phyloP scores from a whole-genome alignment of 2,329 filamentous ascomycete genomes.

The Botrytis deweyae region DNA sequence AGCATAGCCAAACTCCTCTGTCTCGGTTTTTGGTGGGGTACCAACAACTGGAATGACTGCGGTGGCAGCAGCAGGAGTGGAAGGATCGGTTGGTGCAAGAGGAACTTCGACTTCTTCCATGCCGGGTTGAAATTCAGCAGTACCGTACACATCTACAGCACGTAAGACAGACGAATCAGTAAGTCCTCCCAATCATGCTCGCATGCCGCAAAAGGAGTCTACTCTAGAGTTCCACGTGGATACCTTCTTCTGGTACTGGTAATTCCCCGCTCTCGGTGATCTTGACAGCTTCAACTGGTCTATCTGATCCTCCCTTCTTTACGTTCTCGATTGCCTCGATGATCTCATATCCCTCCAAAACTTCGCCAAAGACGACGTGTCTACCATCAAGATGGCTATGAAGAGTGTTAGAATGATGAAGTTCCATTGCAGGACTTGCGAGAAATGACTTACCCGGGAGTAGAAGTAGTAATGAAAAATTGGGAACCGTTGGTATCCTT shows the following conservation, averaged over 20 bases:
- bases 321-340: slow-evolving; percentile 76
- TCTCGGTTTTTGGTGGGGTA: slow-evolving; percentile 1
- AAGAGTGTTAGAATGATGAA: slow-evolving; percentile 26
- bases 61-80: slow-evolving; percentile 21
- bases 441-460: slow-evolving; percentile 59
- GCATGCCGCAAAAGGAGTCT: slow-evolving; percentile 30
- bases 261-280: slow-evolving; percentile 83
- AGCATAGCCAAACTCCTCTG: slow-evolving; percentile 25
- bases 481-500: slow-evolving; percentile 85
- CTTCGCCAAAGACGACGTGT: slow-evolving; percentile 87
- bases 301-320: slow-evolving; percentile 64
- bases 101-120: slow-evolving; percentile 33
- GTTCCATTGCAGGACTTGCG: neutral
- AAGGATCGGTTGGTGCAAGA: slow-evolving; percentile 23
- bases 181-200: slow-evolving; percentile 30
- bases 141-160: slow-evolving; percentile 36
- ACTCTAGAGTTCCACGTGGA: slow-evolving; percentile 80
- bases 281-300: slow-evolving; percentile 67
- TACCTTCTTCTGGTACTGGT: slow-evolving; percentile 85
- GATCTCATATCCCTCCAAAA: slow-evolving; percentile 80
- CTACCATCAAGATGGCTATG: slow-evolving; percentile 75
- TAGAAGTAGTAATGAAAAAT: slow-evolving; percentile 85
- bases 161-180: slow-evolving; percentile 36
- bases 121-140: slow-evolving; percentile 38
- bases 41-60: slow-evolving; percentile 30